Percentiles rank a stretch among this genome's conserved stretches.
These are phyloP conservation scores for Kwoniella europaea DNA, from an alignment of 768 basidiomycete genomes.

Conservation along the genomic window DNA sequence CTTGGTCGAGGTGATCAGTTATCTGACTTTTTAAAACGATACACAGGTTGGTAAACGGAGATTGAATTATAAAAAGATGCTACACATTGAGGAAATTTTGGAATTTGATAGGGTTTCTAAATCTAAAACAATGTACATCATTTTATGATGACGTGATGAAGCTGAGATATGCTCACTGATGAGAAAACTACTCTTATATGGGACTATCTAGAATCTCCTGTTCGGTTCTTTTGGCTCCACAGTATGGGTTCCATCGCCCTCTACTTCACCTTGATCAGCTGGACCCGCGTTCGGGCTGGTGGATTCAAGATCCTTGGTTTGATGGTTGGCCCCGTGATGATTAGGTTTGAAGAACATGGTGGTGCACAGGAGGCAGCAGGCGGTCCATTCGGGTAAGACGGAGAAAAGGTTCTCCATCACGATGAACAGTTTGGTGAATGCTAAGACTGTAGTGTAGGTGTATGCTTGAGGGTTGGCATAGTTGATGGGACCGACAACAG, in stretches of 20 bases:
- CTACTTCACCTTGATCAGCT: background rate
- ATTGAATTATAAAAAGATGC: no score
- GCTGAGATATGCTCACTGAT: no score
- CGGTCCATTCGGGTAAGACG: constrained; percentile 34
- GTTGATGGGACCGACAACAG: constrained; percentile 25
- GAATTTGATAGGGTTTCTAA: no score
- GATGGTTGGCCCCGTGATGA: background rate
- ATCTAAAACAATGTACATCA: no score
- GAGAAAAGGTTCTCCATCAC: constrained; percentile 31
- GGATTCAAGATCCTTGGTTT: background rate
- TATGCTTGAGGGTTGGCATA: constrained; percentile 25
- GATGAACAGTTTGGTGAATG: constrained; percentile 25
- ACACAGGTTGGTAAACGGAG: no score
- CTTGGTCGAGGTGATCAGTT: no score
- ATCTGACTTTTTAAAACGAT: no score
- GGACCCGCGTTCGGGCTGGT: background rate
- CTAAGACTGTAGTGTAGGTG: constrained; percentile 12
- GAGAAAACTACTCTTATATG: no score
- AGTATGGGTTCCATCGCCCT: background rate
- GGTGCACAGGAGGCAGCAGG: constrained; percentile 30
- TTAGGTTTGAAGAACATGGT: constrained; percentile 28
- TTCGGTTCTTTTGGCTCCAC: no score
- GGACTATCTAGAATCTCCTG: no score
- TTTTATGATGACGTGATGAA: no score
- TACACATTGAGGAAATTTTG: no score